Percentiles rank a stretch among this genome's conserved stretches.
Conservation (phyloP, 257 asterid genomes). For the Ocimum tenuiflorum region DNA sequence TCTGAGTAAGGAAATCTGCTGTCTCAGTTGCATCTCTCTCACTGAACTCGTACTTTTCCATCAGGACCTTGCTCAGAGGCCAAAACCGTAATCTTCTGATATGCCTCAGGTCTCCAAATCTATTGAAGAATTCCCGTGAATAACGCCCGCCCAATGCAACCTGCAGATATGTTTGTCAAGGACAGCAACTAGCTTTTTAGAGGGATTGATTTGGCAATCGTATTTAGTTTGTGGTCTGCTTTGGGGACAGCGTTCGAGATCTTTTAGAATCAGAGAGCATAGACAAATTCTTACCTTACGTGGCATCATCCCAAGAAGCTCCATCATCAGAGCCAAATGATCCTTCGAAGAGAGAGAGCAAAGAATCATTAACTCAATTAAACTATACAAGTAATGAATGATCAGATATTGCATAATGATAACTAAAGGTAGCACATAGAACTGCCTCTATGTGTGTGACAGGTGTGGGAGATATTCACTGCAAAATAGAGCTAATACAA, state of each 20-base stretch:
- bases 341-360: conserved; percentile 39
- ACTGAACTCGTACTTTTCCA: conserved; percentile 51
- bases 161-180: conserved; percentile 32
- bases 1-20: conserved; percentile 46
- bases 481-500: no score
- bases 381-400: neutral
- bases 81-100: conserved; percentile 73
- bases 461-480: no score
- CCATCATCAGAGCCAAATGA: conserved; percentile 99
- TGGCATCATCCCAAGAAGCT: conserved; percentile 98
- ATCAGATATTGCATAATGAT: no score
- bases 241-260: no score
- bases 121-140: conserved; percentile 82
- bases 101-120: conserved; percentile 86
- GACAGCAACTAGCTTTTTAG: neutral
- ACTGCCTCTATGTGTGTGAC: no score
- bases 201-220: neutral
- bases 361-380: conserved; percentile 1
- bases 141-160: conserved; percentile 92
- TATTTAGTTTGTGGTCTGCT: neutral
- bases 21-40: conserved; percentile 46
- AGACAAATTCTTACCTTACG: conserved; percentile 60
- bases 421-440: no score
- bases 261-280: neutral
- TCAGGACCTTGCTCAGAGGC: conserved; percentile 78